Base-by-base conservation (phyloP, 192 early-diverging fungal species). In the Thamnidium elegans region DNA sequence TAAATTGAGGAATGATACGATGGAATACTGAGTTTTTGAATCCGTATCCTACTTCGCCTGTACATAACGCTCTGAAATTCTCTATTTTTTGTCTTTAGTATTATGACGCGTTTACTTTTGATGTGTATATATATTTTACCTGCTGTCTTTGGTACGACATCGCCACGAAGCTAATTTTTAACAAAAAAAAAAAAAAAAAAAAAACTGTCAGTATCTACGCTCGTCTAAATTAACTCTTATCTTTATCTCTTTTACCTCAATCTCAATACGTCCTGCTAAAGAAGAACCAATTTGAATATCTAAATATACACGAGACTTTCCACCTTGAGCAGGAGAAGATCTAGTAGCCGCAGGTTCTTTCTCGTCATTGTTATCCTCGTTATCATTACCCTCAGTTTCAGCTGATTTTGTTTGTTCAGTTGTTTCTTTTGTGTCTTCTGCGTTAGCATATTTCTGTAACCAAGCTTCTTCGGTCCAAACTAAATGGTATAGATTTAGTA, bases 11-110 rank as follows among this genome's bases (percentile, higher is more conserved):
- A 42, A 71, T 55, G 44, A 94, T 19, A 47, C 94, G 89, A 75
- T 97, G 95, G 80, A 96, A 97, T 8, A 76, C 80, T 46, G 81
- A 79, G 50, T 82, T 90, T 74, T 88, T 88, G 75, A 83, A 93
- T 7, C 89, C 87, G 66, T 85, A 88, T 20, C 93, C 92, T 74
- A 94, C 86, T 74, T 97, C 95, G 55, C 92, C 90, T 61, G 95
- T 97, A 85, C 94, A 97, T 64, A 97, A 84, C 51, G 89, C 90
- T 30, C 93, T 86, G 81, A 98, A 98, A 90, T 98, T 98, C 79
- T 98, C 94, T 70, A 31, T 45, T 62, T 7, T 30, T 32, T 26
- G 7, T 7, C 4, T 31, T n/a, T 8, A 32, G 19, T 26, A 31
- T 21, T 19, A 21, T 50, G 26, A 30, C 21, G 6, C 48, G 39